These are phyloP conservation scores for Exophiala alcalophila DNA, from an alignment of 2,329 filamentous ascomycete genomes.

Conservation along the genomic window DNA sequence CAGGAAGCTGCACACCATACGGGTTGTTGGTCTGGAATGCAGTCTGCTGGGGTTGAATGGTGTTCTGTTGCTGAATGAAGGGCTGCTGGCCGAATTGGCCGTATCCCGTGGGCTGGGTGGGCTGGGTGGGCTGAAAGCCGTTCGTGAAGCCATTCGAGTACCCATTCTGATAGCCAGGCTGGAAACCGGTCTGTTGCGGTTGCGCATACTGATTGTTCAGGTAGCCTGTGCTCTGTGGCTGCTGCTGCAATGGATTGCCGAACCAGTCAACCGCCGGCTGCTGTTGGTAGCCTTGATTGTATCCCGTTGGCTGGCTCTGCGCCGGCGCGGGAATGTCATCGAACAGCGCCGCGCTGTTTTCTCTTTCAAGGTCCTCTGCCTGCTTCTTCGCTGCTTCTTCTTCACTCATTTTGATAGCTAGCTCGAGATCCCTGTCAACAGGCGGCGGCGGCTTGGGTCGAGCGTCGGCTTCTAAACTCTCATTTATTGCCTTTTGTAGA, in stretches of 20 bases:
- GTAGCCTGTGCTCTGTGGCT: conserved; percentile 65
- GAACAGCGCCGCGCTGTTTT: conserved; percentile 82
- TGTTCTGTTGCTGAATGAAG: conserved; percentile 50
- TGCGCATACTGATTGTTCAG: conserved; percentile 70
- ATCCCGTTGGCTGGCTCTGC: conserved; percentile 78
- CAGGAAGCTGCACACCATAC: conserved; percentile 52
- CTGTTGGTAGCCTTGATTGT: conserved; percentile 97
- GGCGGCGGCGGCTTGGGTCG: no score
- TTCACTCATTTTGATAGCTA: conserved; percentile 91
- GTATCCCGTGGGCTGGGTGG: conserved; percentile 52
- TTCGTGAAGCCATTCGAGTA: conserved; percentile 69
- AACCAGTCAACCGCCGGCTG: conserved; percentile 96
- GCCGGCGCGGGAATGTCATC: conserved; percentile 67
- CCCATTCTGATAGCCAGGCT: conserved; percentile 67
- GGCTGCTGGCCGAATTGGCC: conserved; percentile 44
- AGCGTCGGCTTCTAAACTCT: no score
- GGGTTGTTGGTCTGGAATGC: conserved; percentile 57
- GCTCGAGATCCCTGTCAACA: conserved; percentile 80
- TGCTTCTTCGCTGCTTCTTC: conserved; percentile 86
- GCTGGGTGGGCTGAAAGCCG: conserved; percentile 68
- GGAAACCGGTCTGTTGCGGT: conserved; percentile 61
- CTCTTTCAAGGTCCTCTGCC: conserved; percentile 79
- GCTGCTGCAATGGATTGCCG: conserved; percentile 85
- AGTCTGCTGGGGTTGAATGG: conserved; percentile 58
- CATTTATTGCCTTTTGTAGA: conserved; percentile 75